phyloP scores from a whole-genome alignment of 495 filamentous ascomycete genomes.

The Amniculicola lignicola region DNA sequence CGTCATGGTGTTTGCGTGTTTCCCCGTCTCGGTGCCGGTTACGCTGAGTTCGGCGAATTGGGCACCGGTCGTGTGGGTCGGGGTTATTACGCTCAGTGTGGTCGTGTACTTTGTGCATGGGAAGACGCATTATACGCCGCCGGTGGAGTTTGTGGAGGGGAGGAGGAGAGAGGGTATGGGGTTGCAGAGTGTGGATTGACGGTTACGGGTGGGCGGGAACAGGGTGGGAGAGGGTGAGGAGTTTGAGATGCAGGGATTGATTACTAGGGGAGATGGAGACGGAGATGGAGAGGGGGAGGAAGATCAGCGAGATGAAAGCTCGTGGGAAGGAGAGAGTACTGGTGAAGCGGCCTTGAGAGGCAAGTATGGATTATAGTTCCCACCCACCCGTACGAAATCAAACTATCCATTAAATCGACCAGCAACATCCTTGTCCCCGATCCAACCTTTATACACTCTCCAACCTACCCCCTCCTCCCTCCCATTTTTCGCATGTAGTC shows the following conservation, averaged over 20 bases:
- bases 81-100: conserved; percentile 30
- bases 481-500: too few relatives aligned
- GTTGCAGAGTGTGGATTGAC: conserved; percentile 34
- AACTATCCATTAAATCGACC: too few relatives aligned
- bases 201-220: not conserved
- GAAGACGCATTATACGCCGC: conserved; percentile 36
- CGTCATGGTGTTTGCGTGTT: conserved; percentile 39
- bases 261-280: not conserved
- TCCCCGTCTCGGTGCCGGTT: conserved; percentile 35
- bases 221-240: too few relatives aligned
- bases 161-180: conserved; percentile 32
- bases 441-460: too few relatives aligned
- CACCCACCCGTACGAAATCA: not conserved
- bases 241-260: not conserved
- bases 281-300: not conserved
- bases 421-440: too few relatives aligned
- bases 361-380: not conserved
- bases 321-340: too few relatives aligned
- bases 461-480: not conserved
- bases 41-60: conserved; percentile 36
- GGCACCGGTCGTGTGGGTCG: conserved; percentile 35
- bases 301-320: not conserved
- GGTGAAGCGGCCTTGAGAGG: not conserved
- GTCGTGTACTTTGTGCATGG: conserved; percentile 37
- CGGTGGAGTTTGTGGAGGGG: conserved; percentile 43